phyloP scores from a whole-genome alignment of 2,329 filamentous ascomycete genomes.

The Fusarium sp. region DNA sequence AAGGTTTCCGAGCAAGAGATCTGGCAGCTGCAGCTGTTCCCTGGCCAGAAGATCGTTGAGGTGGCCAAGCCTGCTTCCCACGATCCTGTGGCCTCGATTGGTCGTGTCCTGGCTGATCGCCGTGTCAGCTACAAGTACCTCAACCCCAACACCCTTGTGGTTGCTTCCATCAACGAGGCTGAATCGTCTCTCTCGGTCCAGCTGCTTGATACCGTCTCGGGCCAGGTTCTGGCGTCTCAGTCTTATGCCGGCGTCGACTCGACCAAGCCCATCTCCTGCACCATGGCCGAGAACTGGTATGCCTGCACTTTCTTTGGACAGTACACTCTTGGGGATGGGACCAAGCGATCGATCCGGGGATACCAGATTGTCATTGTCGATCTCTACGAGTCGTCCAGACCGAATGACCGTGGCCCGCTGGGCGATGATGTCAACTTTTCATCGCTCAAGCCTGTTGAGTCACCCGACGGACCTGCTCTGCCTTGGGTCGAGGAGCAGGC shows the following conservation, averaged over 20 bases:
- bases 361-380: conserved; percentile 88
- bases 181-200: conserved; percentile 73
- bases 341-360: conserved; percentile 72
- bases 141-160: conserved; percentile 83
- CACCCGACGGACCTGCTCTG: conserved; percentile 63
- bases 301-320: conserved; percentile 80
- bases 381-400: conserved; percentile 83
- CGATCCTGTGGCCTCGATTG: conserved; percentile 93
- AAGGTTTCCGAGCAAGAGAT: conserved; percentile 57
- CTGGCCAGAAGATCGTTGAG: conserved; percentile 72
- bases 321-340: conserved; percentile 64
- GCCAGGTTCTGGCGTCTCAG: conserved; percentile 77
- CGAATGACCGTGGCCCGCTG: conserved; percentile 86
- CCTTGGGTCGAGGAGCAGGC: conserved; percentile 83
- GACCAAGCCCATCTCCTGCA: conserved; percentile 76
- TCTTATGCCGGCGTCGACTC: conserved; percentile 78
- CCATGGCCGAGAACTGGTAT: conserved; percentile 95
- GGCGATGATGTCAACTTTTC: conserved; percentile 78
- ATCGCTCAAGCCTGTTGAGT: conserved; percentile 72
- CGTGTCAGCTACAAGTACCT: conserved; percentile 98
- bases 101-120: conserved; percentile 89
- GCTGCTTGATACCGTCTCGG: conserved; percentile 86
- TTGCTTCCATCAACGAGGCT: conserved; percentile 72
- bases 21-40: conserved; percentile 78
- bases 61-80: conserved; percentile 75